Conservation (phyloP, 805 yeast genomes). For the Lachancea kluyveri region DNA sequence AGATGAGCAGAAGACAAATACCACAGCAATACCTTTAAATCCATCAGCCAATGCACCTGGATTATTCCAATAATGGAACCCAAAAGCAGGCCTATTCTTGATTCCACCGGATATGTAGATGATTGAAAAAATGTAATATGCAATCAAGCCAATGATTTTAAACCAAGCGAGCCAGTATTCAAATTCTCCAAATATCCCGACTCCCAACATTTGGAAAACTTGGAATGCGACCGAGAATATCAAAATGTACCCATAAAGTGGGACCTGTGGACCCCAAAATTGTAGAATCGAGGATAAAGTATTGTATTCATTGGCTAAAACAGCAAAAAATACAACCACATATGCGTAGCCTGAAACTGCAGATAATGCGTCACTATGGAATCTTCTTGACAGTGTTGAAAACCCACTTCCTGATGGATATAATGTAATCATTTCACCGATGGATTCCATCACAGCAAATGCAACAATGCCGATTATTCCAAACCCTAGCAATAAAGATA, state of each 20-base stretch:
- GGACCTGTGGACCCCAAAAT: constrained; percentile 13
- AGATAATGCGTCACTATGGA: constrained; percentile 12
- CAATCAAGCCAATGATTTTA: constrained; percentile 57
- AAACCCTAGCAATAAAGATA: constrained; percentile 12
- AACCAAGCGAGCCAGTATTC: constrained; percentile 56
- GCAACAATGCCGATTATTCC: constrained; percentile 11
- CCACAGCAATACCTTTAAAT: constrained; percentile 44
- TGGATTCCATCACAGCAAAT: constrained; percentile 13
- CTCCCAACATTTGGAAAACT: constrained; percentile 40
- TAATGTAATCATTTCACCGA: constrained; percentile 11
- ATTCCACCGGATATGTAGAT: constrained; percentile 60
- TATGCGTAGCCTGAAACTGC: constrained; percentile 11
- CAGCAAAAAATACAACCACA: constrained; percentile 11
- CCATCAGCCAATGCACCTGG: constrained; percentile 46
- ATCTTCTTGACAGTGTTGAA: constrained; percentile 6
- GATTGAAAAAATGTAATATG: constrained; percentile 48
- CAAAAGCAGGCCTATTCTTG: constrained; percentile 45
- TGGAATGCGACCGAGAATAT: constrained; percentile 13
- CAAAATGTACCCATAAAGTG: constrained; percentile 12
- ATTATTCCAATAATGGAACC: constrained; percentile 53
- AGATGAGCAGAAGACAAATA: constrained; percentile 52
- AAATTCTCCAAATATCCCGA: constrained; percentile 45
- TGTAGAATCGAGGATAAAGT: constrained; percentile 6
- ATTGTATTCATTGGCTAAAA: constrained; percentile 6
- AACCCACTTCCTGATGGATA: constrained; percentile 2